Conservation (phyloP, 352 stramenopile genomes). For the Globisporangium nunn region DNA sequence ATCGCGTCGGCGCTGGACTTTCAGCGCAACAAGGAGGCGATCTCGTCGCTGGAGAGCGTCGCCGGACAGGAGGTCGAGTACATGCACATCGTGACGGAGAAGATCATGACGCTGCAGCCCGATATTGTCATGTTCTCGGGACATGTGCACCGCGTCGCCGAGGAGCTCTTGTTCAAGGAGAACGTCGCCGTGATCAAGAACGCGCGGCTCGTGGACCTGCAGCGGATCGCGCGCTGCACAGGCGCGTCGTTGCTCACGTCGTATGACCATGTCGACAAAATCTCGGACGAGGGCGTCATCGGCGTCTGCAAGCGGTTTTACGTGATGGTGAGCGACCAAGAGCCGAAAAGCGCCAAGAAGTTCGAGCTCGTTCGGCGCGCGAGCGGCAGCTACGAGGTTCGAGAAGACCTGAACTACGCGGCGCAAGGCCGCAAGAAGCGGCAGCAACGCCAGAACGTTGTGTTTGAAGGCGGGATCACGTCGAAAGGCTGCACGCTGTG, state of each 20-base stretch:
- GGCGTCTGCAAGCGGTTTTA: constrained; percentile 80
- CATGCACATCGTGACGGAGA: constrained; percentile 87
- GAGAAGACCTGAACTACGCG: constrained; percentile 1
- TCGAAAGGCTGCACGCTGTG: constrained; percentile 78
- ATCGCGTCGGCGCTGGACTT: constrained; percentile 81
- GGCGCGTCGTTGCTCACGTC: constrained; percentile 72
- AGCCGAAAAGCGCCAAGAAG: constrained; percentile 57
- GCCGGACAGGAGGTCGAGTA: constrained; percentile 84
- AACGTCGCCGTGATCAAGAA: constrained; percentile 85
- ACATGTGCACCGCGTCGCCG: constrained; percentile 78
- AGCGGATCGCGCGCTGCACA: constrained; percentile 72
- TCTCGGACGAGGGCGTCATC: constrained; percentile 65
- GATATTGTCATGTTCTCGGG: constrained; percentile 85
- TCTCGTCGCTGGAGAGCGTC: constrained; percentile 78
- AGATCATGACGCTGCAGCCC: constrained; percentile 77
- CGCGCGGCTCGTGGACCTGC: constrained; percentile 65
- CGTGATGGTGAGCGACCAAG: constrained; percentile 75
- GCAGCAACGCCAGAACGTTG: constrained; percentile 74
- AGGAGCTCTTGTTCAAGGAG: constrained; percentile 71
- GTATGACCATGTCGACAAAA: constrained; percentile 87
- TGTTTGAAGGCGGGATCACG: constrained; percentile 75
- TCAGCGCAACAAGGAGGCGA: constrained; percentile 76
- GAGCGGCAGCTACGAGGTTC: constrained; percentile 17
- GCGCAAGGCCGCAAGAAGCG: constrained; percentile 34
- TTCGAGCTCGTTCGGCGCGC: constrained; percentile 34